Evolutionary conservation across 441 rosid species (phyloP).

Genomic region (Metrosideros polymorpha): DNA sequence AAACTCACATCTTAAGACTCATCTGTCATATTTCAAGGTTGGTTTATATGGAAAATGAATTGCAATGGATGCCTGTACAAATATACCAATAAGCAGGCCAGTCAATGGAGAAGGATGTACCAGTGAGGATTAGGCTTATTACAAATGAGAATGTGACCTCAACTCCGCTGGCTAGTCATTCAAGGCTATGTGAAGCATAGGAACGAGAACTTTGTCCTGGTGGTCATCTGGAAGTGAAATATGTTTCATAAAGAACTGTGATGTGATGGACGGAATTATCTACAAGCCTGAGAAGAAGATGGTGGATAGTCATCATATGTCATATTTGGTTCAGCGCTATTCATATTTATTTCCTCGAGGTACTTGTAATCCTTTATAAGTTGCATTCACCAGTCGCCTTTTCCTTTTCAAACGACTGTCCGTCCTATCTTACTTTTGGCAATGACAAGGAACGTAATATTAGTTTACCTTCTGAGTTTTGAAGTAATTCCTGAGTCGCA

Average conservation of each 20-base stretch:
- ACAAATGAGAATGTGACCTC: not conserved
- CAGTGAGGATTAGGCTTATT: not conserved
- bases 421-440: not conserved
- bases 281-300: not conserved
- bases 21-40: not conserved
- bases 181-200: not conserved
- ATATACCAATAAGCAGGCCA: not conserved
- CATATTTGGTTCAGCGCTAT: not conserved
- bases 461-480: not conserved
- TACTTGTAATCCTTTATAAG: not conserved
- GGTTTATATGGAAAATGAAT: not conserved
- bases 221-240: not conserved
- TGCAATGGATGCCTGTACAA: not conserved
- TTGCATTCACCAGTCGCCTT: not conserved
- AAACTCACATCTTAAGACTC: not conserved
- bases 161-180: not conserved
- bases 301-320: not conserved
- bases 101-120: not conserved
- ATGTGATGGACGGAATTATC: not conserved
- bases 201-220: not conserved
- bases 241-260: not conserved
- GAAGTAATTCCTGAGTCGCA: not conserved
- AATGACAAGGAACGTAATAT: not conserved
- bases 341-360: not conserved
- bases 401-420: not conserved